Base-by-base conservation (phyloP, 2,329 filamentous ascomycete genomes). In the Trichophaea hybrida region DNA sequence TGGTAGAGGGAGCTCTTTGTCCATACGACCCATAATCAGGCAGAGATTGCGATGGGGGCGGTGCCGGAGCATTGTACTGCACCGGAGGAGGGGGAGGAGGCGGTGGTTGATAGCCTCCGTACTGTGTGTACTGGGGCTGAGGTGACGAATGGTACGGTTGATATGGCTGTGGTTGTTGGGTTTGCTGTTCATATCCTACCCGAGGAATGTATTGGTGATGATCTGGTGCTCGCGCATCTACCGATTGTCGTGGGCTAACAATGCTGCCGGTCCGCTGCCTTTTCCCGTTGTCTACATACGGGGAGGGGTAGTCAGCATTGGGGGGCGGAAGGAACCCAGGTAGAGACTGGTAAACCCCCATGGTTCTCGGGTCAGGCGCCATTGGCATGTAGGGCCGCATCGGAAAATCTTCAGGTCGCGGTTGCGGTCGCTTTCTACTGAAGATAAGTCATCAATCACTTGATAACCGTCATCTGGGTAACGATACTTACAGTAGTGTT, bases 401-500 rank as follows among this genome's bases (percentile, higher is more conserved):
- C 33, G 63, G 51, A 55, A 64, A 66, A n/a, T 66, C 64, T 17
- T 65, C 64, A 4, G 63, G 61, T 13, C 63, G 59, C 17, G 64
- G 61, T 44, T 59, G 58, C 10, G 63, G 63, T 7, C 64, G 61
- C 55, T 66, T 66, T 54, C 64, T 66, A 57, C 46, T 60, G 40
- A 38, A 31, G 58, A 40, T 38, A 32, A 13, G 54, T 61, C 57
- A 63, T 60, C 51, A 64, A 24, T 32, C 7, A 64, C 33, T 35
- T 53, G 50, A 33, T 34, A 37, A 49, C 43, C 15, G 31, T 32
- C 32, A n/a, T n/a, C 40, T 44, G 50, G 33, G 6, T 15, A 24
- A 24, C 50, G 58, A 48, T 50, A 64, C 67, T 67, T 54, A 68
- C 67, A 68, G 61, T 62, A 68, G 46, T 57, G 78, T 78, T 59